These are phyloP conservation scores for Kwoniella sp. DNA, from an alignment of 768 basidiomycete genomes.

Conservation along the genomic window DNA sequence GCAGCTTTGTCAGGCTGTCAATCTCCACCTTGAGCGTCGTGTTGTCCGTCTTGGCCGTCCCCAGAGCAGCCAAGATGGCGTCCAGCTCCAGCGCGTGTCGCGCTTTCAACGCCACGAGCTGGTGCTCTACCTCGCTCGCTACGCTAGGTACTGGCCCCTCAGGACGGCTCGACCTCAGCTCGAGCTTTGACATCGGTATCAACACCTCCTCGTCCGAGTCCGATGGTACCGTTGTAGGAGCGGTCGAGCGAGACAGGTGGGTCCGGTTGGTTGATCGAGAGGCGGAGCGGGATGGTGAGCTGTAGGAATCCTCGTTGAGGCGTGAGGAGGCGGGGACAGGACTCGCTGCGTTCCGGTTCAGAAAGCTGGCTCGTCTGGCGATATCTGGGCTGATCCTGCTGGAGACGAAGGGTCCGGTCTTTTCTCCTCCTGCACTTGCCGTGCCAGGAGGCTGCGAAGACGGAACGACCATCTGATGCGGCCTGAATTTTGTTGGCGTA, in stretches of 20 bases:
- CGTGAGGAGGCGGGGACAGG: too few relatives aligned
- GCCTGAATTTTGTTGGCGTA: not conserved
- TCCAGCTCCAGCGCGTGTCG: constrained; percentile 22
- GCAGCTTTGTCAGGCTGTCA: not conserved
- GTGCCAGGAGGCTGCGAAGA: too few relatives aligned
- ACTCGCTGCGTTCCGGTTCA: not conserved
- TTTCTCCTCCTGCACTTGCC: too few relatives aligned
- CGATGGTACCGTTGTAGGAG: constrained; percentile 4
- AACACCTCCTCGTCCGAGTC: constrained; percentile 3
- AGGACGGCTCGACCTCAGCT: not conserved
- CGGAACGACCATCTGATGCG: not conserved
- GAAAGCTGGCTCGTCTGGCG: constrained; percentile 20
- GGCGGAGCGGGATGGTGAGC: constrained; percentile 4
- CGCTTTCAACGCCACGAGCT: constrained; percentile 1
- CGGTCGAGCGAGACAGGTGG: constrained; percentile 1
- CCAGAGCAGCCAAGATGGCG: constrained; percentile 14
- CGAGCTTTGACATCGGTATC: not conserved
- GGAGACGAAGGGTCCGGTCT: constrained; percentile 10
- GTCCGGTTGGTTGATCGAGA: constrained; percentile 5
- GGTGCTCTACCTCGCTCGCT: constrained; percentile 7
- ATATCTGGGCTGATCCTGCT: constrained; percentile 19
- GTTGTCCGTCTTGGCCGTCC: constrained; percentile 6
- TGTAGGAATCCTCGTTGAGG: too few relatives aligned
- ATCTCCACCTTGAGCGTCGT: constrained; percentile 14
- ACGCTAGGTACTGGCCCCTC: too few relatives aligned